These are phyloP conservation scores for Arthroderma sp. DNA, from an alignment of 2,329 filamentous ascomycete genomes.

Conservation along the genomic window DNA sequence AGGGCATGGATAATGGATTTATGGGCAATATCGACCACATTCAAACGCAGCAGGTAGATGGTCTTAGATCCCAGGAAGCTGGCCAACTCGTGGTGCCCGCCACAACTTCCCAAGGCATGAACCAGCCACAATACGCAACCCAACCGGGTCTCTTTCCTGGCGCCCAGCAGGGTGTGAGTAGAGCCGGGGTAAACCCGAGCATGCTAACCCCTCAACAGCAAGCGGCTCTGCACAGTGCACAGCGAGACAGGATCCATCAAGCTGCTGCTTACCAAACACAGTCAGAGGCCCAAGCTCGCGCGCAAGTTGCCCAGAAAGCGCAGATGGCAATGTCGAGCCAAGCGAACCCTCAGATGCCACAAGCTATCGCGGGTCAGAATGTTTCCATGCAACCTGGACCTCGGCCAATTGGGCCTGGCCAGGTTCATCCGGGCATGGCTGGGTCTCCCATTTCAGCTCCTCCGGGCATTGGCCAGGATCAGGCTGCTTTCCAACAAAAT, in stretches of 20 bases:
- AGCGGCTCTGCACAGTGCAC: constrained; percentile 29
- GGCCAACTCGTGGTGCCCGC: constrained; percentile 52
- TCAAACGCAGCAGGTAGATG: constrained; percentile 48
- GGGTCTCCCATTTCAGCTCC: constrained; percentile 22
- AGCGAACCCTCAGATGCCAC: constrained; percentile 26
- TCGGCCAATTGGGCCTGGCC: constrained; percentile 26
- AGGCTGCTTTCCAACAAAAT: constrained; percentile 18
- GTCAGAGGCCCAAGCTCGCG: constrained; percentile 26
- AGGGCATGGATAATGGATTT: constrained; percentile 23
- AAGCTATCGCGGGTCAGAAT: constrained; percentile 28
- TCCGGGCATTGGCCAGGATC: constrained; percentile 21
- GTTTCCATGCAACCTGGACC: constrained; percentile 32
- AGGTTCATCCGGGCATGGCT: constrained; percentile 26
- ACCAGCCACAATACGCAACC: constrained; percentile 27
- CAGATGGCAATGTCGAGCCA: constrained; percentile 34
- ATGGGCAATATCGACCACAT: constrained; percentile 41
- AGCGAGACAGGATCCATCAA: constrained; percentile 29
- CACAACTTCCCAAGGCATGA: constrained; percentile 37
- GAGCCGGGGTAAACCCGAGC: constrained; percentile 26
- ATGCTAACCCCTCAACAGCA: constrained; percentile 30
- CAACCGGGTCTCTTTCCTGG: constrained; percentile 26
- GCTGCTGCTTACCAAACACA: constrained; percentile 28
- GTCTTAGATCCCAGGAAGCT: constrained; percentile 47
- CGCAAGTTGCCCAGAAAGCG: constrained; percentile 32
- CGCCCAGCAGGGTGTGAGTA: constrained; percentile 24